Conservation (phyloP, 2,329 filamentous ascomycete genomes). For the Sarocladium brachiariae region DNA sequence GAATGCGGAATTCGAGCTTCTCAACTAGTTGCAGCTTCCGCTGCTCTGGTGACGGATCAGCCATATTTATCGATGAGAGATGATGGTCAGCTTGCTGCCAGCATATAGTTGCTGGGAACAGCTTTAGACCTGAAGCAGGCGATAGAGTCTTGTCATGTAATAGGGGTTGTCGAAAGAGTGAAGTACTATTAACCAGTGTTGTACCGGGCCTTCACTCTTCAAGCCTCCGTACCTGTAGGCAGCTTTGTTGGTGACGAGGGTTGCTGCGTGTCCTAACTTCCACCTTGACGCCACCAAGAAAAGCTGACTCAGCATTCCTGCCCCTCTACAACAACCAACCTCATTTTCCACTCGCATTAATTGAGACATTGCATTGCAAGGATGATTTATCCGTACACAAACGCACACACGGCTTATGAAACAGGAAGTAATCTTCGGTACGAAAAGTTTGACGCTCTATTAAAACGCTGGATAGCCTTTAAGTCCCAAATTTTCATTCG, state of each 20-base stretch:
- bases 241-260: constrained; percentile 5
- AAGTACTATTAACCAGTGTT: not conserved
- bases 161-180: not conserved
- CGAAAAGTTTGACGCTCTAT: no score
- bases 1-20: constrained; percentile 77
- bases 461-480: no score
- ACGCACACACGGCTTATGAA: no score
- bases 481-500: no score
- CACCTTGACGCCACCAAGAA: not conserved
- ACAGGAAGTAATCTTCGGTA: no score
- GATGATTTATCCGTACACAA: no score
- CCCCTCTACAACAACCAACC: no score
- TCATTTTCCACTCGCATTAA: no score
- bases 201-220: not conserved
- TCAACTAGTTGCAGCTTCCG: constrained; percentile 76
- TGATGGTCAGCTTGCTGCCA: not conserved
- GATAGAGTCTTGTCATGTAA: not conserved
- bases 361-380: no score
- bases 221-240: not conserved
- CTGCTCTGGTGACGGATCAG: constrained; percentile 43
- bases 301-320: constrained; percentile 4
- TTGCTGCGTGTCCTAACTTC: constrained; percentile 1
- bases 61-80: constrained; percentile 23
- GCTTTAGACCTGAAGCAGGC: not conserved
- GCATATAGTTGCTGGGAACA: not conserved